phyloP scores from a whole-genome alignment of 192 early-diverging fungal genomes.

The Coemansia sp. region DNA sequence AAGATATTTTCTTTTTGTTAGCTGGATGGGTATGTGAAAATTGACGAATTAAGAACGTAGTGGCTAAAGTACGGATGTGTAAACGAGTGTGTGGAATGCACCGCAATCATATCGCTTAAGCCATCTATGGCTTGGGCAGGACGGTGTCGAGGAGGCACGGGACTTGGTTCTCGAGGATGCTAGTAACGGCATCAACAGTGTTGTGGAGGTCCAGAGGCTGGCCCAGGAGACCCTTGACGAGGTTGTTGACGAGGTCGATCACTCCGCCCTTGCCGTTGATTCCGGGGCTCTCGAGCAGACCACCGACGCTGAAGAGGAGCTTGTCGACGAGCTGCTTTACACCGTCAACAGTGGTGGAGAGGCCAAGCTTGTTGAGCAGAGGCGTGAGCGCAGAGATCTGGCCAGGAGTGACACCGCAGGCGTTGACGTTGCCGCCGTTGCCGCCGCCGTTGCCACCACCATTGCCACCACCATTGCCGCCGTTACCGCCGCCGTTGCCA shows the following conservation, averaged over 20 bases:
- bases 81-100: not conserved
- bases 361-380: constrained; percentile 39
- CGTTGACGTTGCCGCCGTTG: constrained; percentile 15
- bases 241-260: constrained; percentile 44
- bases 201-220: constrained; percentile 36
- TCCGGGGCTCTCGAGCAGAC: constrained; percentile 32
- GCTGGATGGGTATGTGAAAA: not conserved
- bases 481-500: not conserved
- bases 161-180: constrained; percentile 43
- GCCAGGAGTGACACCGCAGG: constrained; percentile 36
- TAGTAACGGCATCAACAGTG: constrained; percentile 33
- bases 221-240: constrained; percentile 43
- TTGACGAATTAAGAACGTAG: constrained; percentile 9
- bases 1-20: not conserved
- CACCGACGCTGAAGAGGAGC: constrained; percentile 27
- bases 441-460: constrained; percentile 7
- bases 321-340: constrained; percentile 51
- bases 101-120: not conserved
- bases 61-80: constrained; percentile 8
- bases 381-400: constrained; percentile 51
- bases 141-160: constrained; percentile 48
- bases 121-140: constrained; percentile 38
- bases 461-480: not conserved
- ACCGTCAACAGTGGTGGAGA: constrained; percentile 29
- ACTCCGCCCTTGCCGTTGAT: constrained; percentile 32